phyloP scores from a whole-genome alignment of 257 asterid genomes.

The Linderniella brevidens region DNA sequence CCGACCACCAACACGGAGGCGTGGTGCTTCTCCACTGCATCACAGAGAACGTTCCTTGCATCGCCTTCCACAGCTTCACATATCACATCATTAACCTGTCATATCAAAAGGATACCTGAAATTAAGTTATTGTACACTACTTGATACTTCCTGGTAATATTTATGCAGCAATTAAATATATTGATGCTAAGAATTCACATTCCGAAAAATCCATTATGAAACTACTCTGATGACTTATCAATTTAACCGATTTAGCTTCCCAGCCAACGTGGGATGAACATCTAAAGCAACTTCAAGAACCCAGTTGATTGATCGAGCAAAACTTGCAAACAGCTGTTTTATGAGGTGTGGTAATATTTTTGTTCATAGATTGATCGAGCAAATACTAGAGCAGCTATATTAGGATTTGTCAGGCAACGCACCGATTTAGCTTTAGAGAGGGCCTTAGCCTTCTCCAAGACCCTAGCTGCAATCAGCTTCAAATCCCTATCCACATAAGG shows the following conservation, averaged over 20 bases:
- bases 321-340: background rate
- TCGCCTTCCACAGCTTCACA: slow-evolving; percentile 61
- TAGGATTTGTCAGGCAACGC: background rate
- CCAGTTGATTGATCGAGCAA: background rate
- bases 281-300: no score
- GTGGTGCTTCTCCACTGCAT: slow-evolving; percentile 65
- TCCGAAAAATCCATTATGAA: no score
- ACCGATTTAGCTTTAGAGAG: slow-evolving; percentile 53
- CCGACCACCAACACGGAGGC: slow-evolving; percentile 74
- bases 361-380: no score
- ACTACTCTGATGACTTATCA: no score
- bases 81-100: slow-evolving; percentile 37
- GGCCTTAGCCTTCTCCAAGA: slow-evolving; percentile 44
- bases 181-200: no score
- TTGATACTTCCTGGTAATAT: no score
- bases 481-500: slow-evolving; percentile 52
- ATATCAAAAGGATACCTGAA: background rate
- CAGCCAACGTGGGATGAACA: no score
- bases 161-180: no score
- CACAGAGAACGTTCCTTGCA: slow-evolving; percentile 75
- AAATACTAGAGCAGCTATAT: background rate
- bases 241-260: no score
- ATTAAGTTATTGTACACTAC: background rate
- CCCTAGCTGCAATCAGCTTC: slow-evolving; percentile 53
- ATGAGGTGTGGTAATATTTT: no score